These are phyloP conservation scores for Penicilliopsis zonata DNA, from an alignment of 495 filamentous ascomycete species.

Conservation along the genomic window DNA sequence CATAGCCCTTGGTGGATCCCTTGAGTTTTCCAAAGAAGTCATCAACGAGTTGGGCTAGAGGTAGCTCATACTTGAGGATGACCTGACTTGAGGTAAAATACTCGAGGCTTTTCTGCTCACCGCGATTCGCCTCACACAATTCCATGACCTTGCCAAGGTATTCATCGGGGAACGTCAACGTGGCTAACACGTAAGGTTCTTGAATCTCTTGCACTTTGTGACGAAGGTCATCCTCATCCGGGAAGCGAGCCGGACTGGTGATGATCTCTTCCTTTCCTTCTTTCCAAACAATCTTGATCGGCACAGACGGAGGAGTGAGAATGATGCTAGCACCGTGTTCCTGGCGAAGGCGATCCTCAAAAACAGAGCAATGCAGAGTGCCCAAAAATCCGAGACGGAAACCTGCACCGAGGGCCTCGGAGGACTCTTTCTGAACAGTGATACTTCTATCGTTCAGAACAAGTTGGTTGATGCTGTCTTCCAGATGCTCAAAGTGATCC, in stretches of 20 bases:
- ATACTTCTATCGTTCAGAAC: slow-evolving; percentile 92
- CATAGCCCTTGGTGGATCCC: slow-evolving; percentile 71
- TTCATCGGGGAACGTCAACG: slow-evolving; percentile 85
- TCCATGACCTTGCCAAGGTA: slow-evolving; percentile 92
- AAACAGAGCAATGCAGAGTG: slow-evolving; percentile 93
- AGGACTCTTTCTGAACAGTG: slow-evolving; percentile 84
- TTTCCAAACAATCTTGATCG: slow-evolving; percentile 70
- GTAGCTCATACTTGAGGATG: slow-evolving; percentile 86
- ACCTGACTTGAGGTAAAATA: slow-evolving; percentile 95
- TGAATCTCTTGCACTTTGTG: slow-evolving; percentile 51
- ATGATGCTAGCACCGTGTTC: slow-evolving; percentile 94
- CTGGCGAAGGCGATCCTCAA: slow-evolving; percentile 90
- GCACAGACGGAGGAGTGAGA: slow-evolving; percentile 91
- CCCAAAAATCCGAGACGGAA: slow-evolving; percentile 95
- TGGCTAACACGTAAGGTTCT: slow-evolving; percentile 78
- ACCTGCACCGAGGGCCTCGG: slow-evolving; percentile 83
- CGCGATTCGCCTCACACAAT: slow-evolving; percentile 82
- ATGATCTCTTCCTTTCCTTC: slow-evolving; percentile 64
- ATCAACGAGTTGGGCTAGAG: slow-evolving; percentile 79
- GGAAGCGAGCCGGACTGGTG: slow-evolving; percentile 77
- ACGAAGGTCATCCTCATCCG: slow-evolving; percentile 53
- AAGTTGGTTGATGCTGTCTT: slow-evolving; percentile 90
- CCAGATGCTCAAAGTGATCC: slow-evolving; percentile 70
- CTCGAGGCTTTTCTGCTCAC: slow-evolving; percentile 69
- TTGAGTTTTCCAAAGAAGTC: slow-evolving; percentile 98